Evolutionary conservation across 2,329 filamentous ascomycete species (phyloP).

Genomic region (Calonectria hongkongensis): DNA sequence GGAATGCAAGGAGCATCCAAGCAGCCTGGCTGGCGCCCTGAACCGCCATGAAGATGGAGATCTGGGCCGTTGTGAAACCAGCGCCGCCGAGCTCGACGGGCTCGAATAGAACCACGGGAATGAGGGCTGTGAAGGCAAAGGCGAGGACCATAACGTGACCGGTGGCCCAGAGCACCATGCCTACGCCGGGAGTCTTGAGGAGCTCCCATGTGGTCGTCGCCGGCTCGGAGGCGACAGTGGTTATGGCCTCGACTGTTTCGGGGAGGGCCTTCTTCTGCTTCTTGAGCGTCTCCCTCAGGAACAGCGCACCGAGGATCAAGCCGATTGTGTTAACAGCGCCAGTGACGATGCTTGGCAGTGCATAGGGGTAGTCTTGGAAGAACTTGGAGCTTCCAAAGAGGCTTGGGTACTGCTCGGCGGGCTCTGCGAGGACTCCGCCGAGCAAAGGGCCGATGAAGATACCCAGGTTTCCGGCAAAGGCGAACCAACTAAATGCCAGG

Average conservation of each 20-base stretch:
- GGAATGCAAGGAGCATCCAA: slow-evolving; percentile 84
- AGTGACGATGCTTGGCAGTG: slow-evolving; percentile 72
- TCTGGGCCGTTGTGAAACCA: slow-evolving; percentile 76
- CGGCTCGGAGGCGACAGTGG: slow-evolving; percentile 9
- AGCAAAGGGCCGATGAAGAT: slow-evolving; percentile 83
- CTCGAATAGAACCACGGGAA: slow-evolving; percentile 82
- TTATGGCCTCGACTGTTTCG: slow-evolving; percentile 7
- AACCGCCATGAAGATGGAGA: slow-evolving; percentile 79
- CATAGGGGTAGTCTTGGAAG: slow-evolving; percentile 71
- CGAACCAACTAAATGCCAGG: slow-evolving; percentile 84
- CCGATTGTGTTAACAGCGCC: slow-evolving; percentile 74
- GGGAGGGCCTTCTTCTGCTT: slow-evolving; percentile 42
- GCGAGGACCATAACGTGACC: slow-evolving; percentile 81
- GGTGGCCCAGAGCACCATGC: slow-evolving; percentile 79
- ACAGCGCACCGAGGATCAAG: slow-evolving; percentile 69
- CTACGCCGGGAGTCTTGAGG: slow-evolving; percentile 78
- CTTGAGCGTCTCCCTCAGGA: slow-evolving; percentile 77
- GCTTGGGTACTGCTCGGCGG: slow-evolving; percentile 76
- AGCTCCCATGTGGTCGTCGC: slow-evolving; percentile 63
- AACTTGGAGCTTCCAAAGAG: slow-evolving; percentile 69
- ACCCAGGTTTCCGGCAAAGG: slow-evolving; percentile 83
- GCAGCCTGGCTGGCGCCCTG: slow-evolving; percentile 80
- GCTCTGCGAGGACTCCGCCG: slow-evolving; percentile 81
- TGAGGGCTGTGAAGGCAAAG: slow-evolving; percentile 82
- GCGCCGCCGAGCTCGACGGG: slow-evolving; percentile 78